These are phyloP conservation scores for Sporobolomyces phaffii DNA, from an alignment of 768 basidiomycete species.

Conservation along the genomic window DNA sequence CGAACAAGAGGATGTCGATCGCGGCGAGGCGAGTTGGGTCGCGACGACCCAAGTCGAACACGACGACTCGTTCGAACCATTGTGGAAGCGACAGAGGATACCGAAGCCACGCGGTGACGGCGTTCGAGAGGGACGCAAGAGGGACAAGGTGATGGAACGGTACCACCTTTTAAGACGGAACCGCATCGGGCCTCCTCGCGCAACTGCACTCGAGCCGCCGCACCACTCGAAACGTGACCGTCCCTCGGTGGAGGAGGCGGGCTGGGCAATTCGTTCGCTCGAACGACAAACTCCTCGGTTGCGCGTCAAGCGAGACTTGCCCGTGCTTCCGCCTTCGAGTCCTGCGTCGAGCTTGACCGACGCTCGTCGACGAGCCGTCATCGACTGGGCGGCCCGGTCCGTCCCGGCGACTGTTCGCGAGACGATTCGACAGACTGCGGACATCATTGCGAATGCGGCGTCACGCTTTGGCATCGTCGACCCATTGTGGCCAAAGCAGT, in stretches of 20 bases:
- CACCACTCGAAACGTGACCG: conserved; percentile 1
- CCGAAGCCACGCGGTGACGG: no score
- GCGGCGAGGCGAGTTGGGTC: conserved; percentile 43
- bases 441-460: conserved; percentile 48
- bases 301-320: conserved; percentile 45
- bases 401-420: conserved; percentile 1
- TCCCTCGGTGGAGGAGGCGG: not conserved
- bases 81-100: no score
- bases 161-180: conserved; percentile 15
- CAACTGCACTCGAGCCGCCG: not conserved
- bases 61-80: not conserved
- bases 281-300: conserved; percentile 43
- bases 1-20: conserved; percentile 25
- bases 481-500: conserved; percentile 76
- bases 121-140: conserved; percentile 17
- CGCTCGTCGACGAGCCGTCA: not conserved
- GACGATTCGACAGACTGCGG: not conserved
- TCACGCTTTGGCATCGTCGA: conserved; percentile 65
- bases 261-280: conserved; percentile 37
- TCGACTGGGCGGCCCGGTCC: conserved; percentile 14
- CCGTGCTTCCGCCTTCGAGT: conserved; percentile 28
- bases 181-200: not conserved
- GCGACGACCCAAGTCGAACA: not conserved
- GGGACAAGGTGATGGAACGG: conserved; percentile 36
- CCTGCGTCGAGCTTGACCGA: not conserved